These are phyloP conservation scores for Turritis glabra DNA, from an alignment of 345 rosid species.

Conservation along the genomic window DNA sequence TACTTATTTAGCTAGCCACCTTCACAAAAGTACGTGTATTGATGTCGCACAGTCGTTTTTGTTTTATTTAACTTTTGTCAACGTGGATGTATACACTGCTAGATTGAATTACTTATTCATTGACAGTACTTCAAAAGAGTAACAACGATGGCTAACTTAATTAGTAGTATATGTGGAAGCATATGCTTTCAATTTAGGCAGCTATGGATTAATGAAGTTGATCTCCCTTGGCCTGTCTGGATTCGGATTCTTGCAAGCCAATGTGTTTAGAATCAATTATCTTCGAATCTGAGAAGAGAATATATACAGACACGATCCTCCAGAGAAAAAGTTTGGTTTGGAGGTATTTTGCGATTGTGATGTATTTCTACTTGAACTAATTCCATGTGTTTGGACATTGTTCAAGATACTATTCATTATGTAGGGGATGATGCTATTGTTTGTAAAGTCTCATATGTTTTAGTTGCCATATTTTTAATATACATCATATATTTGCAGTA, in stretches of 20 bases:
- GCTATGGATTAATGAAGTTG: slow-evolving; percentile 21
- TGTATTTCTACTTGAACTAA: slow-evolving; percentile 39
- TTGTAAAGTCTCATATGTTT: background rate
- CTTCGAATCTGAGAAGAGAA: slow-evolving; percentile 31
- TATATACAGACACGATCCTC: slow-evolving; percentile 22
- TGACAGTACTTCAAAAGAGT: slow-evolving; percentile 10
- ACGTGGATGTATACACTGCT: background rate
- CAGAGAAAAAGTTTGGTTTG: slow-evolving; percentile 21
- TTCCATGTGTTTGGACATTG: slow-evolving; percentile 35
- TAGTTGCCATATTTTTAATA: background rate
- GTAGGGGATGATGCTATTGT: background rate
- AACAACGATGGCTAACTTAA: slow-evolving; percentile 22
- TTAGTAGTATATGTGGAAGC: slow-evolving; percentile 40
- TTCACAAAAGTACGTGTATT: slow-evolving; percentile 27
- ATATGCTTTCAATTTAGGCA: slow-evolving; percentile 35
- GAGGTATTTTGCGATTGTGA: slow-evolving; percentile 30
- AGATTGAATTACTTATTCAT: background rate
- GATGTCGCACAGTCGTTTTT: slow-evolving; percentile 6
- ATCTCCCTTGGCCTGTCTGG: slow-evolving; percentile 20
- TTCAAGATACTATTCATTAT: slow-evolving; percentile 31
- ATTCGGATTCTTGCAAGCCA: slow-evolving; percentile 33
- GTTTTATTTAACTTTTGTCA: slow-evolving; percentile 3
- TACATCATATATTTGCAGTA: background rate
- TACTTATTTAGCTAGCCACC: slow-evolving; percentile 21
- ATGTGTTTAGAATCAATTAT: slow-evolving; percentile 30